These are phyloP conservation scores for Catunica adiposa DNA, from an alignment of 2,329 filamentous ascomycete species.

Conservation along the genomic window DNA sequence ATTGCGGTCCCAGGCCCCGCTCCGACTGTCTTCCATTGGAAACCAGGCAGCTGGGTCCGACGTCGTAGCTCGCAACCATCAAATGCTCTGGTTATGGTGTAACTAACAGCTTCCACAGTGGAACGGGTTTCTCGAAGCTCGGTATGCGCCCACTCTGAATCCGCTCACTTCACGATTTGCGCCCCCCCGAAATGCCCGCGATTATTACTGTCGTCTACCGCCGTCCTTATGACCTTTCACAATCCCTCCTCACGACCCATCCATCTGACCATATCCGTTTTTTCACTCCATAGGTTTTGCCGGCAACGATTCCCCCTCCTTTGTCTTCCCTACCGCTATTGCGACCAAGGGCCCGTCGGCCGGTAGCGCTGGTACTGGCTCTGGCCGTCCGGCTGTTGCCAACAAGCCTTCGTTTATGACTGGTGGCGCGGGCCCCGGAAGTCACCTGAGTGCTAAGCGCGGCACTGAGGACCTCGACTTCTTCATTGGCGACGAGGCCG, in stretches of 20 bases:
- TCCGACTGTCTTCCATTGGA: constrained; percentile 4
- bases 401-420: constrained; percentile 95
- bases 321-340: constrained; percentile 97
- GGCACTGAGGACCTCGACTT: constrained; percentile 96
- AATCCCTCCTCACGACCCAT: not conserved
- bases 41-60: not conserved
- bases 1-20: constrained; percentile 6
- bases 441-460: constrained; percentile 77
- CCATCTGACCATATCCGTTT: constrained; percentile 11
- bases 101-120: constrained; percentile 41
- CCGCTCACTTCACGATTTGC: constrained; percentile 11
- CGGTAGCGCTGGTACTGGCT: constrained; percentile 58
- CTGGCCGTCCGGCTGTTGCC: constrained; percentile 73
- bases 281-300: constrained; percentile 57
- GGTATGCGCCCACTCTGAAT: constrained; percentile 38
- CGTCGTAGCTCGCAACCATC: not conserved
- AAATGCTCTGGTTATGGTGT: constrained; percentile 18
- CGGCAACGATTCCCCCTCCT: constrained; percentile 96
- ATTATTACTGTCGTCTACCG: not conserved
- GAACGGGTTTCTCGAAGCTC: constrained; percentile 98
- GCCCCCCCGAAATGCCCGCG: not conserved
- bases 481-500: constrained; percentile 95
- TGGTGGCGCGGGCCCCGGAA: constrained; percentile 66
- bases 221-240: not conserved
- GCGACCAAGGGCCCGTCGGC: constrained; percentile 72